phyloP scores from a whole-genome alignment of 2,329 filamentous ascomycete species.

The Fusarium sp. region DNA sequence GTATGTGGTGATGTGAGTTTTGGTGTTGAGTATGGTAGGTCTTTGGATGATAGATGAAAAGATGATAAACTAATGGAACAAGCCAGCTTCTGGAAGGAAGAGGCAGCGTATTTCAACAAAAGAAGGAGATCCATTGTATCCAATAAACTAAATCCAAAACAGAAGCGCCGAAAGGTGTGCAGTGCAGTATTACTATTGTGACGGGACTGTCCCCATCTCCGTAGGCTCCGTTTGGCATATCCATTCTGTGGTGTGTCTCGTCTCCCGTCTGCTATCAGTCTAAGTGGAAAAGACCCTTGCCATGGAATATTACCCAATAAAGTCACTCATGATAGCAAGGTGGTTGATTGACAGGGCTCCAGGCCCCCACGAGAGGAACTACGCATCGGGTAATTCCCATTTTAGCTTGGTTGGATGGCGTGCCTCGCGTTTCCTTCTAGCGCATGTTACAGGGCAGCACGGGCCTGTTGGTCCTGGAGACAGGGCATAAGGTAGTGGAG shows the following conservation, averaged over 20 bases:
- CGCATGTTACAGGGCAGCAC: slow-evolving; percentile 2
- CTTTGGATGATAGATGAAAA: neutral
- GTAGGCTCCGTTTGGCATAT: slow-evolving; percentile 35
- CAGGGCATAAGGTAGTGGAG: neutral
- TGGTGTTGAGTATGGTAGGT: neutral
- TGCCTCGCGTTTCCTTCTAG: slow-evolving; percentile 32
- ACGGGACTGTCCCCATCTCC: slow-evolving; percentile 31
- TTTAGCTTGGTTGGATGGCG: slow-evolving; percentile 36
- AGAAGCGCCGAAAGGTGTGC: slow-evolving; percentile 23
- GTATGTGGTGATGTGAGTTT: neutral
- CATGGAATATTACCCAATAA: slow-evolving; percentile 39
- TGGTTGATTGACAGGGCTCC: slow-evolving; percentile 44
- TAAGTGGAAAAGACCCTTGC: slow-evolving; percentile 9
- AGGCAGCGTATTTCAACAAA: slow-evolving; percentile 21
- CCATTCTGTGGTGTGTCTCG: slow-evolving; percentile 21
- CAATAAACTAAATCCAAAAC: slow-evolving; percentile 8
- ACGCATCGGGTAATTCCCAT: slow-evolving; percentile 43
- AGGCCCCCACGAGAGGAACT: slow-evolving; percentile 42
- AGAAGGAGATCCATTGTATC: slow-evolving; percentile 22
- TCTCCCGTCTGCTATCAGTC: neutral
- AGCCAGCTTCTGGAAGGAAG: slow-evolving; percentile 35
- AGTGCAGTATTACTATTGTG: neutral
- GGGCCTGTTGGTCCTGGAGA: slow-evolving; percentile 4
- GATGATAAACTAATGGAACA: slow-evolving; percentile 14
- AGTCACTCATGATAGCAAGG: slow-evolving; percentile 44